phyloP scores from a whole-genome alignment of 441 rosid species.

The Eugenia klotzschiana region DNA sequence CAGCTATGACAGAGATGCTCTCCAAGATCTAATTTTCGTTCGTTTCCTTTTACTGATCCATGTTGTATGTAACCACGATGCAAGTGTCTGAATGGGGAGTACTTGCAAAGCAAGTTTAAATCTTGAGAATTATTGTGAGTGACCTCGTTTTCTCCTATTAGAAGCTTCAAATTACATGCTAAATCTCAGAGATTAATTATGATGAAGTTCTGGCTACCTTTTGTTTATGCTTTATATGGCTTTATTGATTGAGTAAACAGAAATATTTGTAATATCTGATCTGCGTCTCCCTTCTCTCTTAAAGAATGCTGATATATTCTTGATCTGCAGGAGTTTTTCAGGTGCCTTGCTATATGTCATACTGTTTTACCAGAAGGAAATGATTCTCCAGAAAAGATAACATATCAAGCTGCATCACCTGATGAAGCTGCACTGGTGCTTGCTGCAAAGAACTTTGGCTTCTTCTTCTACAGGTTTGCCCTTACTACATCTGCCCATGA shows the following conservation, averaged over 20 bases:
- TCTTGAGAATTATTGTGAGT: background rate
- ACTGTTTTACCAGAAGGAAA: constrained; percentile 99
- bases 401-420: constrained; percentile 99
- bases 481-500: background rate
- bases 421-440: constrained; percentile 97
- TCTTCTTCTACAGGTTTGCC: constrained; percentile 80
- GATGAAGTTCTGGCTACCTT: background rate
- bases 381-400: constrained; percentile 84
- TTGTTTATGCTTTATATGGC: background rate
- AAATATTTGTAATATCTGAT: background rate
- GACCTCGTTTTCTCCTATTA: background rate
- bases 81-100: background rate
- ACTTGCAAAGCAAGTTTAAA: background rate
- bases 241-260: background rate
- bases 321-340: constrained; percentile 66
- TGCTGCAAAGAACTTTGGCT: constrained; percentile 98
- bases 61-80: background rate
- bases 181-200: background rate
- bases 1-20: background rate
- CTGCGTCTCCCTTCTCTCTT: background rate
- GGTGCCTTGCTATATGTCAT: constrained; percentile 94
- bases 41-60: background rate
- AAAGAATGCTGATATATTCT: background rate
- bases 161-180: background rate
- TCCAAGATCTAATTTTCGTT: background rate